Conservation (phyloP, 805 yeast genomes). For the Zygosaccharomyces rouxii region DNA sequence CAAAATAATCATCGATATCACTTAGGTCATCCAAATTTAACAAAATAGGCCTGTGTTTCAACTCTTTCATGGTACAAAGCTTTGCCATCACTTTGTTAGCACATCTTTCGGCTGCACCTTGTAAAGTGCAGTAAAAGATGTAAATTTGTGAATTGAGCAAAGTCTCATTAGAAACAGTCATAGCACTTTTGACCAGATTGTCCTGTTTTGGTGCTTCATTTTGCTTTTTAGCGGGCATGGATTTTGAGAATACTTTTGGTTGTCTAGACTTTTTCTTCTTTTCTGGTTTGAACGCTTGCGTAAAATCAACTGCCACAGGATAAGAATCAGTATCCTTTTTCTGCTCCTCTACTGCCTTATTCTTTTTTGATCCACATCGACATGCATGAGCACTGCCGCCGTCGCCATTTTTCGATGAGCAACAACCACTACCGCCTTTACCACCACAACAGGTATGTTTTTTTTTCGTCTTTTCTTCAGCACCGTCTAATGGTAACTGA, state of each 20-base stretch:
- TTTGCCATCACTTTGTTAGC: conserved; percentile 50
- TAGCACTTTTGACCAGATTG: conserved; percentile 27
- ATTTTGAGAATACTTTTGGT: conserved; percentile 15
- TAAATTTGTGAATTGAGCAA: conserved; percentile 53
- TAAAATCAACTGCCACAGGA: conserved; percentile 38
- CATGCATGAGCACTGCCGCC: conserved; percentile 21
- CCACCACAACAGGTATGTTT: conserved; percentile 29
- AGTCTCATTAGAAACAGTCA: conserved; percentile 41
- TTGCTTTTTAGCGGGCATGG: conserved; percentile 8
- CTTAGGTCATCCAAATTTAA: conserved; percentile 75
- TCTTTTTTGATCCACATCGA: conserved; percentile 36
- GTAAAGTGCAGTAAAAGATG: conserved; percentile 78
- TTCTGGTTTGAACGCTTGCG: conserved; percentile 33
- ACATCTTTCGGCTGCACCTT: conserved; percentile 73
- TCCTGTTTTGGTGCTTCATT: conserved; percentile 8
- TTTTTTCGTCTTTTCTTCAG: conserved; percentile 6
- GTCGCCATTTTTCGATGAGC: conserved; percentile 18
- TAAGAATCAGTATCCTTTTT: conserved; percentile 5
- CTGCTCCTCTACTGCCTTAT: background rate
- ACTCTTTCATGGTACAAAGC: conserved; percentile 28
- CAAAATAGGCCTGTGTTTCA: conserved; percentile 46
- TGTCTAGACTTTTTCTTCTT: conserved; percentile 11
- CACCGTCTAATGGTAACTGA: conserved; percentile 4
- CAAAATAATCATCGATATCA: conserved; percentile 78
- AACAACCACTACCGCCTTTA: conserved; percentile 18